Conservation (phyloP, 495 filamentous ascomycete genomes). For the Aspergillus steynii region DNA sequence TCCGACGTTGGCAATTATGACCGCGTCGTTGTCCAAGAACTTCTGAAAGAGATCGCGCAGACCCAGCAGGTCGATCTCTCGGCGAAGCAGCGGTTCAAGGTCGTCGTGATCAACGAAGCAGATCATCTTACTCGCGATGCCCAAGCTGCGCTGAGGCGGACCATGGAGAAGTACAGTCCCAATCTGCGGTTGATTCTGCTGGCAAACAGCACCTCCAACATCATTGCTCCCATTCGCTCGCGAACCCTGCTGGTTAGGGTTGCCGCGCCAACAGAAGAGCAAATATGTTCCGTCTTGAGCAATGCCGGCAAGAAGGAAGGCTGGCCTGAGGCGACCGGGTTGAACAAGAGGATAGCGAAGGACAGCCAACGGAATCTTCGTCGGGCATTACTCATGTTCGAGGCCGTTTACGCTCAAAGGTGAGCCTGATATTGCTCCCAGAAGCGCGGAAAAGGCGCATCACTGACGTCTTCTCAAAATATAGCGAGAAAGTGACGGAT, state of each 20-base stretch:
- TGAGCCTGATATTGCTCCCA: conserved; percentile 39
- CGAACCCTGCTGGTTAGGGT: conserved; percentile 89
- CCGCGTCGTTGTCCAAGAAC: conserved; percentile 89
- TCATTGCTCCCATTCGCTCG: conserved; percentile 93
- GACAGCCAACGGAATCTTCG: conserved; percentile 92
- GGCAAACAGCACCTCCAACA: conserved; percentile 93
- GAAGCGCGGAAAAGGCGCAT: neutral
- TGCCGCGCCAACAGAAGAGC: conserved; percentile 78
- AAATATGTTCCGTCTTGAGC: conserved; percentile 78
- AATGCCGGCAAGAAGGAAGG: conserved; percentile 75
- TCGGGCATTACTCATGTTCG: conserved; percentile 89
- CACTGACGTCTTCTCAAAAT: conserved; percentile 18
- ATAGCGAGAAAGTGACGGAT: conserved; percentile 87
- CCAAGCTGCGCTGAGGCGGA: conserved; percentile 89
- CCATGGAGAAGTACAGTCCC: conserved; percentile 99
- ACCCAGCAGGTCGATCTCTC: conserved; percentile 93
- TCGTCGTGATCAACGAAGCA: conserved; percentile 99
- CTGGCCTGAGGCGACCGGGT: conserved; percentile 64
- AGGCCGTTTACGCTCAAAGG: conserved; percentile 97
- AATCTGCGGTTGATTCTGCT: conserved; percentile 89
- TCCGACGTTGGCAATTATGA: conserved; percentile 97
- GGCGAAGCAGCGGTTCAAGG: conserved; percentile 92
- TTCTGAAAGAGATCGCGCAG: conserved; percentile 96
- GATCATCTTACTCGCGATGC: conserved; percentile 93
- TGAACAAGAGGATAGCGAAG: conserved; percentile 82